These are phyloP conservation scores for Penicillium salamii DNA, from an alignment of 495 filamentous ascomycete genomes.

Conservation along the genomic window DNA sequence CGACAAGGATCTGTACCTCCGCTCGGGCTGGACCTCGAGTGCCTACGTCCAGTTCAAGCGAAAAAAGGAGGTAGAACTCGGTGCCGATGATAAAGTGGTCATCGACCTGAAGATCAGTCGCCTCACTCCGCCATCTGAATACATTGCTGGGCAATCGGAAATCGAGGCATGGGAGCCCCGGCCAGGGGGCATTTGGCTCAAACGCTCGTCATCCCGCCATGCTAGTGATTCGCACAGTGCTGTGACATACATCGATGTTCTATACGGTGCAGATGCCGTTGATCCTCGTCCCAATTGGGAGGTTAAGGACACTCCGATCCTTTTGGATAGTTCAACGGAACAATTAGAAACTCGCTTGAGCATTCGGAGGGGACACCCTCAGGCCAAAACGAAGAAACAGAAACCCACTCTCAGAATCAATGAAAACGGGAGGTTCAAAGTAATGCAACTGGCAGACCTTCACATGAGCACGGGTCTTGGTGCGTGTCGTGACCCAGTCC, in stretches of 20 bases:
- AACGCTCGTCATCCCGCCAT: conserved; percentile 69
- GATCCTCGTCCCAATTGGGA: conserved; percentile 84
- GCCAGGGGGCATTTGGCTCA: conserved; percentile 81
- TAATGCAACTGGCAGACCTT: conserved; percentile 89
- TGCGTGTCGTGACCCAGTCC: conserved; percentile 77
- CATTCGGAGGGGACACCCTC: conserved; percentile 65
- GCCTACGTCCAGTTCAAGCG: conserved; percentile 83
- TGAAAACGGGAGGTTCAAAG: conserved; percentile 93
- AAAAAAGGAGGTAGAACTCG: conserved; percentile 85
- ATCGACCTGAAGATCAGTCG: conserved; percentile 79
- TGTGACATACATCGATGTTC: conserved; percentile 81
- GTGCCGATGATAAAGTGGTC: conserved; percentile 71
- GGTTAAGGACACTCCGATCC: conserved; percentile 64
- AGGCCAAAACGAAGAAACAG: conserved; percentile 54
- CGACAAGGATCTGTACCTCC: conserved; percentile 89
- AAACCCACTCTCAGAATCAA: conserved; percentile 72
- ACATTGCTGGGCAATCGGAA: conserved; percentile 49
- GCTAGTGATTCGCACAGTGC: conserved; percentile 74
- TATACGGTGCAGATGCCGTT: conserved; percentile 91
- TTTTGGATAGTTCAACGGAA: conserved; percentile 61
- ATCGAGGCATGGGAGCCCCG: conserved; percentile 79
- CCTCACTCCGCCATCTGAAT: conserved; percentile 61
- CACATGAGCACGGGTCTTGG: conserved; percentile 90
- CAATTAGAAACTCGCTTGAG: conserved; percentile 67
- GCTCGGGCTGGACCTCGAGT: conserved; percentile 64